Conservation (phyloP, 306 rosid genomes). For the Prunus salicina region DNA sequence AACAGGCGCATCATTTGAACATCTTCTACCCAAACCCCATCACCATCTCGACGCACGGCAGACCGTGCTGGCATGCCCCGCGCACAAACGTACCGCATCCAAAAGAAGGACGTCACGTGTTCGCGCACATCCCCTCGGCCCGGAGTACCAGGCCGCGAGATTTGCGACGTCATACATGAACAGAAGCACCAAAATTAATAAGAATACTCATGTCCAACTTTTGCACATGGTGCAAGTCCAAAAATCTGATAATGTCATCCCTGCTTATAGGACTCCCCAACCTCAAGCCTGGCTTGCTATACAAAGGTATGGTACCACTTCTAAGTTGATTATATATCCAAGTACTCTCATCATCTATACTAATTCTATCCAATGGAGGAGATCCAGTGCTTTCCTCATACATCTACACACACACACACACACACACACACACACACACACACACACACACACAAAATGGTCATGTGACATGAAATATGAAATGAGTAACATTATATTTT, state of each 20-base stretch:
- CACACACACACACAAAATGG: not conserved
- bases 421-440: not conserved
- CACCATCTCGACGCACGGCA: no score
- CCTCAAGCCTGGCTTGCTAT: not conserved
- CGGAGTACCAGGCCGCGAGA: no score
- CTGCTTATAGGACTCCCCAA: slow-evolving; percentile 34
- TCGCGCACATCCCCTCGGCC: no score
- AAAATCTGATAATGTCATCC: slow-evolving; percentile 66
- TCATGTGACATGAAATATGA: slow-evolving; percentile 8
- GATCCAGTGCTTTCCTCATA: slow-evolving; percentile 78
- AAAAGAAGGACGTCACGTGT: no score
- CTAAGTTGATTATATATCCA: slow-evolving; percentile 71
- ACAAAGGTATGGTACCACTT: slow-evolving; percentile 58
- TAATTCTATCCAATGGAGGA: slow-evolving; percentile 52
- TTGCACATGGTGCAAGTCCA: slow-evolving; percentile 86
- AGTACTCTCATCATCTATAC: slow-evolving; percentile 61
- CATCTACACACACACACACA: slow-evolving; percentile 35
- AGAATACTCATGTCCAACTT: slow-evolving; percentile 71
- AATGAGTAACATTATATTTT: not conserved
- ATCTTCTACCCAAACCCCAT: no score
- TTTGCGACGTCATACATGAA: no score
- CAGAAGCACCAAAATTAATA: slow-evolving; percentile 1
- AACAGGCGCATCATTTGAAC: no score
- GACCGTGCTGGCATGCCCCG: no score
- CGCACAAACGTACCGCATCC: no score